Base-by-base conservation (phyloP, 495 filamentous ascomycete species). In the Haplographium delicatum region DNA sequence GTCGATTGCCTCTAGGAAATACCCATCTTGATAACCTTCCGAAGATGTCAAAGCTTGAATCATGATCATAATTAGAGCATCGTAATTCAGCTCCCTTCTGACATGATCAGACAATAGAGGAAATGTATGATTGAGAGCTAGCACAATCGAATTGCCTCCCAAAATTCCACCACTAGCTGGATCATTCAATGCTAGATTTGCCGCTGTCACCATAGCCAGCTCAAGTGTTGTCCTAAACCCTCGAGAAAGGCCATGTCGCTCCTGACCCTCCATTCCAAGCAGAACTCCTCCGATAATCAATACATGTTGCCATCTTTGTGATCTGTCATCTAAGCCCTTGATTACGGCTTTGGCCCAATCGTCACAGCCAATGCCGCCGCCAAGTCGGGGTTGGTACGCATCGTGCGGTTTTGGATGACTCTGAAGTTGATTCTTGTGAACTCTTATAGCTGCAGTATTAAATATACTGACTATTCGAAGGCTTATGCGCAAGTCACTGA, bases 251-350 rank as follows among this genome's bases (percentile, higher is more conserved):
- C 80, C 81, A 51, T 72, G 73, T 53, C 82, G 70, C 40, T 86
- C 78, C 54, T 82, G 77, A 28, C 75, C 74, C 54, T 90, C 84
- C 63, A 90, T 86, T 31, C 89, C 93, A 57, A 91, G 77, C 57
- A 97, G 61, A 10, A 97, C 70, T 10, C 93, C 93, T 2, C 78
- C 81, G 7, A 97, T 76, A 2, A 91, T 74, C 20, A 96, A 71
- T 22, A 89, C 61, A 68, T 97, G 93, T 68, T 88, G 83, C 93
- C 91, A 96, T 65, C 89, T 72, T 40, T 80, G 85, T 2, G 89
- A 90, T 54, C 79, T 76, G 10, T 91, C 85, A 62, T 97, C 88
- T 3, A 88, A 83, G 9, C 93, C 91, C 60, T 82, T 84, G 18
- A 89, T 79, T 1, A 95, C 77, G 0, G 90, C 89, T 53, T 80